Conservation (phyloP, 345 rosid species). For the Cardamine occulta region DNA sequence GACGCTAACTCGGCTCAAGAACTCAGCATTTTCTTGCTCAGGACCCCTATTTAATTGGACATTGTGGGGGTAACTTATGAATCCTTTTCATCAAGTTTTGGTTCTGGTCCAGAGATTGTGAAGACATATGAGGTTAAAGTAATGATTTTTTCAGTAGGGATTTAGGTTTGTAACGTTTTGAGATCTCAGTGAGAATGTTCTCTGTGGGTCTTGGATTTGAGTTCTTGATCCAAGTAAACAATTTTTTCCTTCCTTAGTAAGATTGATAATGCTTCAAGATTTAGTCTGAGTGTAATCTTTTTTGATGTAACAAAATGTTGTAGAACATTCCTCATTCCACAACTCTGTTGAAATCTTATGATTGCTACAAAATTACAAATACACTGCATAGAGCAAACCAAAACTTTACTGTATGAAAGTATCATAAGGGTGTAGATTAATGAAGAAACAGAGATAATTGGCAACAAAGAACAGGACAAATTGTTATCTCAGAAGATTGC, state of each 20-base stretch:
- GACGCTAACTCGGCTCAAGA: slow-evolving; percentile 79
- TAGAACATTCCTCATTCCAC: neutral
- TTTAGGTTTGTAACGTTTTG: slow-evolving; percentile 5
- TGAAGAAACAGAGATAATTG: slow-evolving; percentile 5
- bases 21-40: slow-evolving; percentile 80
- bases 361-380: neutral
- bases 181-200: slow-evolving; percentile 14
- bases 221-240: slow-evolving; percentile 18
- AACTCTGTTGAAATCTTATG: neutral
- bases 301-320: neutral
- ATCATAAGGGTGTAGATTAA: neutral
- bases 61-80: slow-evolving; percentile 36
- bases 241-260: neutral
- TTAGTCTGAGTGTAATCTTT: neutral
- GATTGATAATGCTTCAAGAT: neutral
- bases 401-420: neutral
- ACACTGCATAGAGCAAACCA: neutral
- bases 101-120: neutral
- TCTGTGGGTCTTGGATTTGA: slow-evolving; percentile 2
- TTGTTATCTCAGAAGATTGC: slow-evolving; percentile 8
- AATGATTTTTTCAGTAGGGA: neutral
- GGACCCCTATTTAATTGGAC: slow-evolving; percentile 39
- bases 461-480: neutral
- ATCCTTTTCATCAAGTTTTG: slow-evolving; percentile 36
- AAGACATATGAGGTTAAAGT: neutral